Evolutionary conservation across 352 stramenopile genomes (phyloP), one percentile per base, ranked within the genome.

Genomic region (Phytopythium cucurbitacearum): DNA sequence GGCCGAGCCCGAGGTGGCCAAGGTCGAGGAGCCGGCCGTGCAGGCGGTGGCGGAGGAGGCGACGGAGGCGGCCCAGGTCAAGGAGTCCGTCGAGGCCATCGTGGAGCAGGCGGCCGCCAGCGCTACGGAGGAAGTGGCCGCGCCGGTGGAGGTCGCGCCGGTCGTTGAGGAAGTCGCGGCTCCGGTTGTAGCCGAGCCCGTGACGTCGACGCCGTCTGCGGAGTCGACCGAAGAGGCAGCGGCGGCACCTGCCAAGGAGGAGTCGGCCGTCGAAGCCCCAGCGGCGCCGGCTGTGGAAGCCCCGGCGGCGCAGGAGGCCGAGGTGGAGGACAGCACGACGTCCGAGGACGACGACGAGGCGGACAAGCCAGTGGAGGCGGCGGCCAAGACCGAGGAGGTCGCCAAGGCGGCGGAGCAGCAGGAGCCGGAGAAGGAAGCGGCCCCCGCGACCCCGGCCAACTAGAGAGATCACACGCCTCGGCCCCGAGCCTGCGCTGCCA

Each of bases 291-390:
- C 9, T 16, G 32, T 21, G 13, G 61, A 64, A 48, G 53, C 35
- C 2, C 48, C 45, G 36, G 15, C 48, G 13, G 15, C 53, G 11
- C 59, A 39, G 15, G 59, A 45, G 28, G 59, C 56, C n/a, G 61
- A 73, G 46, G 58, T 51, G 5, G 56, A 63, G n/a, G 53, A 58
- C 34, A 68, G 62, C 48, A 67, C 58, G 11, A 65, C 62, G 34
- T 73, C 58, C 12, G 54, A 68, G 49, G 62, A 67, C 39, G 57
- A 41, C 10, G 47, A 42, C 40, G 59, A 71, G 48, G 44, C 39
- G 7, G 57, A 76, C n/a, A 57, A 73, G 9, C 39, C 50, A 11
- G 39, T 46, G n/a, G 49, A 52, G 21, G 53, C 53, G 13, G 53
- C 67, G 47, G 43, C 47, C 45, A 59, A 63, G 36, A 52, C 45